Base-by-base conservation (phyloP, 768 basidiomycete species). In the Rhizopogon salebrosus region DNA sequence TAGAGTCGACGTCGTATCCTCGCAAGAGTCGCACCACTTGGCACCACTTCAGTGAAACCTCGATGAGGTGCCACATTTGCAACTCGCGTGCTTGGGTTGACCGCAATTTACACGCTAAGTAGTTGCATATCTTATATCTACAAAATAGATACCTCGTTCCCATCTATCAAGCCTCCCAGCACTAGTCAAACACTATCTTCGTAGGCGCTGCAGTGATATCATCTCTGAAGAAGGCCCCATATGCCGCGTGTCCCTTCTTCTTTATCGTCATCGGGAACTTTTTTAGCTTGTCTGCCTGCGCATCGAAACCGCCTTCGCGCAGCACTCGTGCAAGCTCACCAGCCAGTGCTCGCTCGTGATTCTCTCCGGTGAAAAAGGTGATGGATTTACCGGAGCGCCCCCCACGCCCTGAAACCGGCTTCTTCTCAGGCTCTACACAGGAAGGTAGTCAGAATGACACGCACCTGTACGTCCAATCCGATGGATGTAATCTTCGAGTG, bases 231-330 rank as follows among this genome's bases (percentile, higher is more conserved):
- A 92, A 92, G 5, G 88, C 89, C 4, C 95, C 95, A 60, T 97
- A 98, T 38, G 82, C 87, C 18, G 90, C 75, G 62, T 98, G 95
- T 60, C 87, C 82, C 78, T 84, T 92, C 79, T 98, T 98, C 77
- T 95, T 97, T 73, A 98, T 92, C 54, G 94, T 91, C 80, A 95
- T 92, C 48, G 93, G 92, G 76, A 97, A 98, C 62, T 85, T 84
- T 54, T 85, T 82, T 70, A 97, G 74, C 23, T 52, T 60, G 49
- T 68, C 66, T 5, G 71, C 84, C 58, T 88, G 83, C 43, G 85
- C 80, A 52, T 87, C 82, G 57, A 89, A 91, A 27, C 88, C 91
- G 41, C 88, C 87, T 67, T 98, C 97, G 49, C 87, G 74, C 51
- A 98, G 76, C 37, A 99, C 92, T 7, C 90, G 80, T 59, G 92